Conservation (phyloP, 2,329 filamentous ascomycete genomes). For the Triangularia setosa region DNA sequence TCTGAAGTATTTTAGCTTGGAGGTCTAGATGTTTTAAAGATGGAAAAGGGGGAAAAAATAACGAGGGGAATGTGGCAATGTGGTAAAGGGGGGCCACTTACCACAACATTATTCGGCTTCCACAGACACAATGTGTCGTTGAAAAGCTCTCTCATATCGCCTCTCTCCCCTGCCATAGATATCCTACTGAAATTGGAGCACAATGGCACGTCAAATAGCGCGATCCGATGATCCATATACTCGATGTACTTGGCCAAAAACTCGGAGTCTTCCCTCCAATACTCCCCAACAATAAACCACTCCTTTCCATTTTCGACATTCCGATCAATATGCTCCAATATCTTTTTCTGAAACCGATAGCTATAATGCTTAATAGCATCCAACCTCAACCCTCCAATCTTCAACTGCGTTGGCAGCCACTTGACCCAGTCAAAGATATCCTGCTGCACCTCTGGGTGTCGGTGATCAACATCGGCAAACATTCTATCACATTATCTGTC, state of each 20-base stretch:
- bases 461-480: conserved; percentile 35
- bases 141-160: conserved; percentile 53
- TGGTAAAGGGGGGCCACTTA: conserved; percentile 31
- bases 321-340: conserved; percentile 25
- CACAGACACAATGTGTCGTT: conserved; percentile 51
- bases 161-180: conserved; percentile 37
- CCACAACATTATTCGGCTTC: conserved; percentile 54
- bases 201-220: conserved; percentile 62
- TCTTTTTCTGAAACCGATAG: conserved; percentile 30
- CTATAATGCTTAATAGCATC: conserved; percentile 38
- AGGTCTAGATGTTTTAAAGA: no score
- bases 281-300: conserved; percentile 67
- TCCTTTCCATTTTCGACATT: conserved; percentile 38
- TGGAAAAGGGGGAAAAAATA: not conserved
- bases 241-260: conserved; percentile 56
- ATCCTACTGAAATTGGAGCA: conserved; percentile 61
- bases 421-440: conserved; percentile 33
- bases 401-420: conserved; percentile 31
- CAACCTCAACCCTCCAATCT: conserved; percentile 32
- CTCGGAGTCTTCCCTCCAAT: conserved; percentile 58
- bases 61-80: not conserved
- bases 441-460: conserved; percentile 30
- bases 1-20: conserved; percentile 34
- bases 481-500: conserved; percentile 25
- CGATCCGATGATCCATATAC: conserved; percentile 51